Conservation (phyloP, 73 alveolate genomes). For the Urostyla sp. region DNA sequence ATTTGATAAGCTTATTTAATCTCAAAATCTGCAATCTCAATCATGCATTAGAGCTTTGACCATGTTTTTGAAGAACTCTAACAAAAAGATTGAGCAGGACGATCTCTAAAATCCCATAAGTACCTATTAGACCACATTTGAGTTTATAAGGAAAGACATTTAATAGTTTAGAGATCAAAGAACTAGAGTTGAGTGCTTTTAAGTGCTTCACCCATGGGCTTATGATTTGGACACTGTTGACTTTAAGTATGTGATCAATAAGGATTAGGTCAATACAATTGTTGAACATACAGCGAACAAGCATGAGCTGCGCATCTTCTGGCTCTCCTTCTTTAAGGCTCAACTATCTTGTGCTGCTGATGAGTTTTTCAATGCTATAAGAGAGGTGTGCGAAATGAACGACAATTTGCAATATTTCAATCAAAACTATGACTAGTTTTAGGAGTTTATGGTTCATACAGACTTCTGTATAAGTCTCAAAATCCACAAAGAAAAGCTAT, state of each 20-base stretch:
- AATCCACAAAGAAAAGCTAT: not conserved
- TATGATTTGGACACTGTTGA: slow-evolving; percentile 50
- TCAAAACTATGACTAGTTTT: not conserved
- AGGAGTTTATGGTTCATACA: not conserved
- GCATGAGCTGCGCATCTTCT: slow-evolving; percentile 6
- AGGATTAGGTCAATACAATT: slow-evolving; percentile 3
- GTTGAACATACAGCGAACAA: not conserved
- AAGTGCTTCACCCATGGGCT: slow-evolving; percentile 58
- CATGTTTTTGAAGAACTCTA: slow-evolving; percentile 1
- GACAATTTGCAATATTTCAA: not conserved
- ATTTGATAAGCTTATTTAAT: slow-evolving; percentile 28
- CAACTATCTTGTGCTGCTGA: slow-evolving; percentile 21
- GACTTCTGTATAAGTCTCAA: not conserved
- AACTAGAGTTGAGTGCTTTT: slow-evolving; percentile 26
- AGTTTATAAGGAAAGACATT: slow-evolving; percentile 16
- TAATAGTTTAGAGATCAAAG: slow-evolving; percentile 33
- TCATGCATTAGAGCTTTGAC: slow-evolving; percentile 33
- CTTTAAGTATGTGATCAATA: slow-evolving; percentile 45
- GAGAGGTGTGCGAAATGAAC: slow-evolving; percentile 11
- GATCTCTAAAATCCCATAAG: slow-evolving; percentile 28
- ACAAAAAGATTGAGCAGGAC: slow-evolving; percentile 36
- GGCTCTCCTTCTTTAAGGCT: slow-evolving; percentile 44
- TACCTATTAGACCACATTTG: slow-evolving; percentile 19
- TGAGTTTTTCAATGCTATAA: slow-evolving; percentile 47
- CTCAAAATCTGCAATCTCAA: slow-evolving; percentile 28